Evolutionary conservation across 352 stramenopile genomes (phyloP).

Genomic region (Elongisporangium prolatum): DNA sequence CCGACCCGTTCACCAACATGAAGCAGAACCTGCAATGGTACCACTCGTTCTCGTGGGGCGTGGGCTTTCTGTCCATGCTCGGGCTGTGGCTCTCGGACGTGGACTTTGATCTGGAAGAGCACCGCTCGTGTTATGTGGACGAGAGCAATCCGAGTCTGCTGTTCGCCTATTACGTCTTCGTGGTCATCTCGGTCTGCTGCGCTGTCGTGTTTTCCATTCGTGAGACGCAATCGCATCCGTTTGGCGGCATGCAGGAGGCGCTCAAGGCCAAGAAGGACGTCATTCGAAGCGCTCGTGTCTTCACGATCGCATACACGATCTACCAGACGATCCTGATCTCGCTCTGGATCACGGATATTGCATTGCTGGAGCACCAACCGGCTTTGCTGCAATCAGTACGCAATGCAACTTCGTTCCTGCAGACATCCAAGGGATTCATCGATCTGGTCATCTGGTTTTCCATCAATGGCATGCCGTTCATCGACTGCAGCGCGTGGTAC

Average conservation of each 20-base stretch:
- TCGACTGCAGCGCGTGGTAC: conserved; percentile 23
- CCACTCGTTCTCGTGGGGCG: conserved; percentile 69
- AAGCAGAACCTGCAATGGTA: conserved; percentile 66
- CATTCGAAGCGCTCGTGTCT: conserved; percentile 75
- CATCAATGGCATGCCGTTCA: conserved; percentile 49
- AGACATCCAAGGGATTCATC: conserved; percentile 73
- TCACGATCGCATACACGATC: conserved; percentile 73
- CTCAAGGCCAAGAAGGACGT: conserved; percentile 77
- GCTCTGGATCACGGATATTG: conserved; percentile 64
- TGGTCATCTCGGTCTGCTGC: conserved; percentile 64
- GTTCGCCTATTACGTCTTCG: conserved; percentile 70
- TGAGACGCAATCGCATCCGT: conserved; percentile 68
- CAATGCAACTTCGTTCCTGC: conserved; percentile 61
- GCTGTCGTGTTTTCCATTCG: conserved; percentile 59
- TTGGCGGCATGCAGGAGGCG: conserved; percentile 71
- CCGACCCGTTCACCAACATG: conserved; percentile 86
- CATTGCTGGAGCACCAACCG: conserved; percentile 32
- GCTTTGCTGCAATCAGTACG: conserved; percentile 33
- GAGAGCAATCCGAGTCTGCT: conserved; percentile 61
- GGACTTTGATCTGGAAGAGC: conserved; percentile 40
- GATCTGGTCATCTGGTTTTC: conserved; percentile 82
- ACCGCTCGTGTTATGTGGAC: conserved; percentile 67
- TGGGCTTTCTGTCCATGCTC: conserved; percentile 43
- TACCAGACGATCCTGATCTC: conserved; percentile 84
- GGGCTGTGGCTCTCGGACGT: conserved; percentile 52